These are phyloP conservation scores for Cyclotella choctawhatcheeana DNA, from an alignment of 108 stramenopile species.

Conservation along the genomic window DNA sequence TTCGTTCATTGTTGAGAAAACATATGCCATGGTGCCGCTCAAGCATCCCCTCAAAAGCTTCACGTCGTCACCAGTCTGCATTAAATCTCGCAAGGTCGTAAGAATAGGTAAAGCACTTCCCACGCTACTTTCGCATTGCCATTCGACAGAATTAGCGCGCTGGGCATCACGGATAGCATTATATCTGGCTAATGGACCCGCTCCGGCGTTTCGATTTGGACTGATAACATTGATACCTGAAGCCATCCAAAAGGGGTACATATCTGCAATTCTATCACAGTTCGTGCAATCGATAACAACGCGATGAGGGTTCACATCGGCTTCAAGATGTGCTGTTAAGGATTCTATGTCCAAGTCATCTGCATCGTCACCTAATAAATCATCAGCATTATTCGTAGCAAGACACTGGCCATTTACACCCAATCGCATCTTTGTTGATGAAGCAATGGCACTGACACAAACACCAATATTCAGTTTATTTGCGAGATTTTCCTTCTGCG, in stretches of 20 bases:
- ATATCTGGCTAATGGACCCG: slow-evolving; percentile 73
- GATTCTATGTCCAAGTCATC: slow-evolving; percentile 60
- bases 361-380: slow-evolving; percentile 52
- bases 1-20: slow-evolving; percentile 60
- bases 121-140: slow-evolving; percentile 80
- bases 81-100: slow-evolving; percentile 73
- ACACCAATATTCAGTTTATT: slow-evolving; percentile 61
- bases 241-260: slow-evolving; percentile 74
- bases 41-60: slow-evolving; percentile 66
- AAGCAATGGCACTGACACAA: slow-evolving; percentile 59
- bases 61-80: slow-evolving; percentile 72
- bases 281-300: slow-evolving; percentile 83
- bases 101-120: slow-evolving; percentile 82
- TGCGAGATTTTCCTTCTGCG: slow-evolving; percentile 51
- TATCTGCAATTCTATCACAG: slow-evolving; percentile 56
- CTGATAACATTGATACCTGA: slow-evolving; percentile 76
- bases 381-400: slow-evolving; percentile 38
- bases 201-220: slow-evolving; percentile 63
- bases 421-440: slow-evolving; percentile 62
- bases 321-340: slow-evolving; percentile 59
- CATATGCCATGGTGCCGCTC: slow-evolving; percentile 80
- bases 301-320: slow-evolving; percentile 81
- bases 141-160: slow-evolving; percentile 54
- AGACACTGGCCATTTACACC: slow-evolving; percentile 57
- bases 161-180: slow-evolving; percentile 58